Evolutionary conservation across 441 rosid genomes (phyloP), one percentile per base, ranked within the genome.

Genomic region (Populus hybrid): DNA sequence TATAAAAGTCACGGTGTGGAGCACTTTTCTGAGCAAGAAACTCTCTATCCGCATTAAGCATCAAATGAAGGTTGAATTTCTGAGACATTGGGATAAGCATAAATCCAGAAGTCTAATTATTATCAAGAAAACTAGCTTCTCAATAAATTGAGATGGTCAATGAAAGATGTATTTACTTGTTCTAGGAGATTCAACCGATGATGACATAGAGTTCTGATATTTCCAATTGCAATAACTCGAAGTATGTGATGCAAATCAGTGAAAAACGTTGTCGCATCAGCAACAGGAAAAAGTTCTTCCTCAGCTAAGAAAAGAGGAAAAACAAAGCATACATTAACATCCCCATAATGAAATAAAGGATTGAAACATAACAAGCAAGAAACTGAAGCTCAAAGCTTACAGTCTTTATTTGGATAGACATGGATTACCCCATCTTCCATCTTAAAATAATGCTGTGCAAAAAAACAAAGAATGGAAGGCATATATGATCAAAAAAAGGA

Each of bases 11-110:
- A 68, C 99, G 97, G 83, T 94, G 99, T 3, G 99, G 98, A 75
- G 99, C 99, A 85, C 99, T 96, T 82, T 96, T 96, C 86, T 96
- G 99, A 77, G 95, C 98, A 71, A 96, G 91, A 82, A 96, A 96
- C 81, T 96, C 99, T 86, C 86, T 87, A 80, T 96, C 99, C 83
- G 99, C 92, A 83, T 96, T 96, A 80, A 96, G 95, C 98, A 94
- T 96, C 94, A 96, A 88, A 86, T 96, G 99, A 75, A 96, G 98
- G 80, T 92, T 94, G 89, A 94, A 94, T 87, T 96, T 96, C 99
- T 96, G 92, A 81, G 77, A 18, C 14, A 14, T 26, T 32, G 61
- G 67, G 66, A 74, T 9, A 46, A 57, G 35, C 59, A 68, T 24
- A 61, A 21, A 30, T 69, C 83, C 79, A 87, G 73, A 78, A 32